Base-by-base conservation (phyloP, 1,139 yeast genomes). In the Meyerozyma guilliermondii region DNA sequence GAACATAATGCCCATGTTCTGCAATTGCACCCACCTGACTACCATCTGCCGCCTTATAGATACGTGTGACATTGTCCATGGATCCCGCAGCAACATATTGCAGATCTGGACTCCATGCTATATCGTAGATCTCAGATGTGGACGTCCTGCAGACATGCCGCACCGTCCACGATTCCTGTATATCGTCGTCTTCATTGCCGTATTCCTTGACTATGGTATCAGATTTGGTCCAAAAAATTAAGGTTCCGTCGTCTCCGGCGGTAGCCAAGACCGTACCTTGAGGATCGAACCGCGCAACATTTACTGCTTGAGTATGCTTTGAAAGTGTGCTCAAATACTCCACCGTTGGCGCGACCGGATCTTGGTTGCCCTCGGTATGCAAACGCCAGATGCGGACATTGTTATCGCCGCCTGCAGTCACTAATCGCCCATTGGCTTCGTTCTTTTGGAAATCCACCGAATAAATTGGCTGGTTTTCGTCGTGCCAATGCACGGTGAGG, bases 331-430 rank as follows among this genome's bases (percentile, higher is more conserved):
- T 77, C 29, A 89, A 66, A 65, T 80, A 87, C 43, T 81, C 82
- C 23, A 83, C 76, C 0, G 74, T 14, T 14, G 28, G 38, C 22
- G 35, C 42, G 35, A 5, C 34, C 56, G 7, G 46, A 46, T 35
- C 33, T 37, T 22, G 43, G 45, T 18, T 37, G 17, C 44, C 45
- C 8, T 42, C 41, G 26, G 44, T 37, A 40, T 51, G 46, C 16
- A 59, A 47, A 43, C 50, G 59, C 82, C 95, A 83, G 29, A 88
- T 65, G 42, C 98, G 71, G 11, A 89, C 83, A 54, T 87, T 87
- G 57, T 87, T 87, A 59, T 92, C 98, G 34, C 98, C 98, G 13
- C 98, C 98, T 0, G 89, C 95, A 0, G 98, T 92, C 4, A 83
- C 92, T 34, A 92, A 65, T 37, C 92, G 71, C 7, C 36, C 13